phyloP scores from a whole-genome alignment of 1,284 basidiomycete genomes.

The Malassezia pachydermatis region DNA sequence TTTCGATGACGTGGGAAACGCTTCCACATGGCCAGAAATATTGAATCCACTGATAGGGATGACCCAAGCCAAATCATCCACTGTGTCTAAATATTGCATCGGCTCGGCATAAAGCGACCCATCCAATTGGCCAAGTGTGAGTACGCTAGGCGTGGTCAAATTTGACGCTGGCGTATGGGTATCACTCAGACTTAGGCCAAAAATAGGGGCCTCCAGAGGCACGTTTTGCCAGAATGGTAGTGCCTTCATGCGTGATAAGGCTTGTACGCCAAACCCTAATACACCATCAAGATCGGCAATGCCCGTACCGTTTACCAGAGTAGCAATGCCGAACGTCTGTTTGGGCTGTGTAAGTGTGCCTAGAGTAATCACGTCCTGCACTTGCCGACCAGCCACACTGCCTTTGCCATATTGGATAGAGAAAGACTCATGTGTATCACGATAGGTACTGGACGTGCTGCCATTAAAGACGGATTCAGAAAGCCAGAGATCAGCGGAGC shows the following conservation, averaged over 20 bases:
- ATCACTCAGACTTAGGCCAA: neutral
- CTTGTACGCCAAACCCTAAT: constrained; percentile 48
- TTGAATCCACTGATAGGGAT: constrained; percentile 26
- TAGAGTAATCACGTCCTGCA: too few relatives aligned
- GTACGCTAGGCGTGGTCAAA: constrained; percentile 5
- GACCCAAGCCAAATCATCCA: constrained; percentile 31
- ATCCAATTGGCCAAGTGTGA: constrained; percentile 37
- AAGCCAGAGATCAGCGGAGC: constrained; percentile 73
- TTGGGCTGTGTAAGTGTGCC: too few relatives aligned
- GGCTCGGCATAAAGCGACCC: constrained; percentile 25
- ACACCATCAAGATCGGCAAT: constrained; percentile 48
- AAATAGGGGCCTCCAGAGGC: neutral
- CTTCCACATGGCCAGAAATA: constrained; percentile 12
- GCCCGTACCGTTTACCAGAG: constrained; percentile 37
- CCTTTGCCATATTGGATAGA: constrained; percentile 72
- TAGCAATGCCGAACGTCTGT: constrained; percentile 46
- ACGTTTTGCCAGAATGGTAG: constrained; percentile 60
- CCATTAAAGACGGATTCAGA: constrained; percentile 38
- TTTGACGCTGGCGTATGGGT: neutral
- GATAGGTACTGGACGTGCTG: constrained; percentile 29
- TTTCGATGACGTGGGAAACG: constrained; percentile 16
- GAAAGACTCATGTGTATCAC: constrained; percentile 52
- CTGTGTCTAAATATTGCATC: constrained; percentile 25
- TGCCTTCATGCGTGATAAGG: constrained; percentile 48
- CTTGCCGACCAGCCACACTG: constrained; percentile 52